Percentiles rank a stretch among this genome's conserved stretches.
These are phyloP conservation scores for Aciculosporium take DNA, from an alignment of 2,329 filamentous ascomycete genomes.

Conservation along the genomic window DNA sequence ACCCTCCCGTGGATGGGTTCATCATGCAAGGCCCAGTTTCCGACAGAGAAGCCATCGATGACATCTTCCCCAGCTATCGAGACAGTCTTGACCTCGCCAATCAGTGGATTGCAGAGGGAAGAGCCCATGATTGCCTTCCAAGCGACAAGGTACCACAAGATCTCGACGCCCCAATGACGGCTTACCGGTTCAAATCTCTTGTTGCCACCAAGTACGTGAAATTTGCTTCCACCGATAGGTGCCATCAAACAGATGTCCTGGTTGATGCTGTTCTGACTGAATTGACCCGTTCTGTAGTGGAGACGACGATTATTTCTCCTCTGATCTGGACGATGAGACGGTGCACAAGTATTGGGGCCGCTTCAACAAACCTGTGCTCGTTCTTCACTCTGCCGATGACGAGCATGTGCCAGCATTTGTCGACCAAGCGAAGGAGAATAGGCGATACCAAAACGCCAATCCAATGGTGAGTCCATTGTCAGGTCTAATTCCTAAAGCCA, in stretches of 20 bases:
- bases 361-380: constrained; percentile 44
- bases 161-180: constrained; percentile 33
- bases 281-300: constrained; percentile 29
- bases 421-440: constrained; percentile 42
- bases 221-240: neutral
- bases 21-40: constrained; percentile 71
- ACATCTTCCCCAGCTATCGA: constrained; percentile 31
- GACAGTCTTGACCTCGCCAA: constrained; percentile 34
- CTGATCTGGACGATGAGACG: constrained; percentile 46
- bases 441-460: constrained; percentile 38
- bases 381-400: constrained; percentile 52
- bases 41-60: constrained; percentile 52
- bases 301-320: constrained; percentile 82
- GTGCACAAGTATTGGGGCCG: constrained; percentile 51
- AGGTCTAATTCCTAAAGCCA: constrained; percentile 36
- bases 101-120: constrained; percentile 40
- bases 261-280: neutral
- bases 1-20: constrained; percentile 52
- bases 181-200: constrained; percentile 38
- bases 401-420: constrained; percentile 46
- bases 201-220: constrained; percentile 32
- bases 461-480: constrained; percentile 34
- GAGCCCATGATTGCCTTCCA: constrained; percentile 40
- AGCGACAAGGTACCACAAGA: constrained; percentile 25
- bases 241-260: neutral